Evolutionary conservation across 805 yeast genomes (phyloP).

Genomic region (Teunomyces stri): DNA sequence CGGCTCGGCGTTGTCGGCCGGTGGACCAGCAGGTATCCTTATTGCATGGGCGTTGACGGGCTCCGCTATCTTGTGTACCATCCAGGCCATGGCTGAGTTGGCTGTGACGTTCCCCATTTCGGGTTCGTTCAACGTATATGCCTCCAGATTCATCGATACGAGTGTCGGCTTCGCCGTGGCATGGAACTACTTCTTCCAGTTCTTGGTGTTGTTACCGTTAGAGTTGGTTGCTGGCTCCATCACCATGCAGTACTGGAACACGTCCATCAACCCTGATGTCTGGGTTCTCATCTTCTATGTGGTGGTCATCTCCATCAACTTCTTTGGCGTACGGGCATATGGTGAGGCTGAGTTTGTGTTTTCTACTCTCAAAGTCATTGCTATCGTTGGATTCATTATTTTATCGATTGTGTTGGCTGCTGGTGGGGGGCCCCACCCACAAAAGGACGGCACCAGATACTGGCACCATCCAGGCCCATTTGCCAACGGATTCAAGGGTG

Average conservation of each 20-base stretch:
- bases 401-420: constrained; percentile 47
- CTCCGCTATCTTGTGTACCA: constrained; percentile 21
- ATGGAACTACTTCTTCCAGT: constrained; percentile 52
- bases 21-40: constrained; percentile 31
- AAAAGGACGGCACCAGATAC: constrained; percentile 48
- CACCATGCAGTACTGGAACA: constrained; percentile 56
- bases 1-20: constrained; percentile 39
- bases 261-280: constrained; percentile 52
- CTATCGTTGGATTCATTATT: constrained; percentile 48
- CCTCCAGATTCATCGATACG: constrained; percentile 54
- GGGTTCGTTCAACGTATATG: constrained; percentile 51
- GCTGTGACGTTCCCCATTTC: constrained; percentile 53
- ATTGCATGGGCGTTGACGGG: constrained; percentile 28
- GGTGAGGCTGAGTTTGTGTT: constrained; percentile 58
- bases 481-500: constrained; percentile 45
- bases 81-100: constrained; percentile 48
- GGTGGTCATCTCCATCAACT: constrained; percentile 46
- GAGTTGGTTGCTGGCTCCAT: constrained; percentile 62
- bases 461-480: constrained; percentile 58
- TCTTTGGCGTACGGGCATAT: constrained; percentile 52
- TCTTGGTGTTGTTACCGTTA: constrained; percentile 56
- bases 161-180: constrained; percentile 55
- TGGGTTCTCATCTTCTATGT: constrained; percentile 58
- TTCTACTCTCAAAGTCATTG: constrained; percentile 46
- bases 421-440: constrained; percentile 53